A percentile compares a stretch with the other conserved stretches of the same genome.
phyloP scores from a whole-genome alignment of 805 yeast species.

The Candida insectorum region DNA sequence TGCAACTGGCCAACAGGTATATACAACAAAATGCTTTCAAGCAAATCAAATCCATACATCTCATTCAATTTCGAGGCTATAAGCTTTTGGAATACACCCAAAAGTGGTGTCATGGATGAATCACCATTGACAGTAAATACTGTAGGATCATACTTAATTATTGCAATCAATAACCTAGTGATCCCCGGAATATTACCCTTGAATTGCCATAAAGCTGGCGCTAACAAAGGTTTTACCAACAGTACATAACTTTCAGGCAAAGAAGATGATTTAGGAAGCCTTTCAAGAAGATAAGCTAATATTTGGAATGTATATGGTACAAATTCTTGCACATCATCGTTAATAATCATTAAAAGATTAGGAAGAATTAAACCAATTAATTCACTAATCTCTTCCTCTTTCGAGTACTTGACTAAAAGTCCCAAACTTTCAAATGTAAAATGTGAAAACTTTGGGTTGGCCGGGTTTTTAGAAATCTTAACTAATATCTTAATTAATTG shows the following conservation, averaged over 20 bases:
- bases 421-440: slow-evolving; percentile 87
- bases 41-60: slow-evolving; percentile 75
- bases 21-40: slow-evolving; percentile 62
- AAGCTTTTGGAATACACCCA: slow-evolving; percentile 95
- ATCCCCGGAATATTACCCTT: slow-evolving; percentile 93
- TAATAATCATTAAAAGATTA: slow-evolving; percentile 60
- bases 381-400: slow-evolving; percentile 25
- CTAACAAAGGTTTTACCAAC: slow-evolving; percentile 73
- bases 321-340: slow-evolving; percentile 89
- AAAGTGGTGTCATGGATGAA: slow-evolving; percentile 61
- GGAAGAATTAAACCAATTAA: slow-evolving; percentile 61
- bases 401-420: slow-evolving; percentile 56
- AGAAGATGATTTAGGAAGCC: slow-evolving; percentile 39
- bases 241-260: slow-evolving; percentile 66
- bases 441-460: slow-evolving; percentile 92
- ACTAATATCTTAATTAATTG: slow-evolving; percentile 69
- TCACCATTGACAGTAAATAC: slow-evolving; percentile 32
- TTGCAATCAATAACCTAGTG: slow-evolving; percentile 70
- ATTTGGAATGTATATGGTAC: slow-evolving; percentile 91
- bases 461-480: slow-evolving; percentile 81
- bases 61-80: slow-evolving; percentile 84
- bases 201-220: slow-evolving; percentile 93
- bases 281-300: slow-evolving; percentile 73
- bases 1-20: slow-evolving; percentile 50
- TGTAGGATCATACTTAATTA: slow-evolving; percentile 48